Conservation (phyloP, 164 flowering plant species). For the Berberis vulgaris region DNA sequence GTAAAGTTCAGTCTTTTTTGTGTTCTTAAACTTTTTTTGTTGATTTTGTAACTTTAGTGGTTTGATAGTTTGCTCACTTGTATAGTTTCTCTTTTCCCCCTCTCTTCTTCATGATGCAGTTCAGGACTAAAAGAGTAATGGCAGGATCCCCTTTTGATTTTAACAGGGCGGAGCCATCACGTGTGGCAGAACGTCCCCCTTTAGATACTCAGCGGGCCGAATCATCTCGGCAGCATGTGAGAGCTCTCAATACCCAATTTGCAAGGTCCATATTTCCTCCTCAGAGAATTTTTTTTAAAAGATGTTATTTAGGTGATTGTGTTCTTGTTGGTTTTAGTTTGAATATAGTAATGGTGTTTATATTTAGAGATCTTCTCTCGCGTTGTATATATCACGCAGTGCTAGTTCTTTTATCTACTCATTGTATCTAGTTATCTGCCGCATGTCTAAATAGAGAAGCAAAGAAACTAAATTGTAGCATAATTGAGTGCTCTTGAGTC, state of each 20-base stretch:
- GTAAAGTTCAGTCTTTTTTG: background rate
- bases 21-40: background rate
- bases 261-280: constrained; percentile 46
- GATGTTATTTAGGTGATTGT: too few relatives aligned
- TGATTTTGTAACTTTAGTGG: background rate
- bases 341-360: too few relatives aligned
- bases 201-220: constrained; percentile 54
- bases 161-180: constrained; percentile 39
- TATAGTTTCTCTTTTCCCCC: background rate
- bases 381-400: too few relatives aligned
- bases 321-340: too few relatives aligned
- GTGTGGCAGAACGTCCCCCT: constrained; percentile 14
- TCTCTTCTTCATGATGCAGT: constrained; percentile 31
- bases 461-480: too few relatives aligned
- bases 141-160: constrained; percentile 44
- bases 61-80: background rate
- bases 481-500: too few relatives aligned
- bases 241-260: constrained; percentile 90
- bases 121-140: constrained; percentile 45
- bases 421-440: too few relatives aligned
- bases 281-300: too few relatives aligned
- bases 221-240: constrained; percentile 74
- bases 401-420: too few relatives aligned
- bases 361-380: too few relatives aligned
- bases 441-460: too few relatives aligned